Evolutionary conservation across 106 monocot species (phyloP), one percentile per base, ranked within the genome.

Genomic region (Phalaenopsis aphrodite): DNA sequence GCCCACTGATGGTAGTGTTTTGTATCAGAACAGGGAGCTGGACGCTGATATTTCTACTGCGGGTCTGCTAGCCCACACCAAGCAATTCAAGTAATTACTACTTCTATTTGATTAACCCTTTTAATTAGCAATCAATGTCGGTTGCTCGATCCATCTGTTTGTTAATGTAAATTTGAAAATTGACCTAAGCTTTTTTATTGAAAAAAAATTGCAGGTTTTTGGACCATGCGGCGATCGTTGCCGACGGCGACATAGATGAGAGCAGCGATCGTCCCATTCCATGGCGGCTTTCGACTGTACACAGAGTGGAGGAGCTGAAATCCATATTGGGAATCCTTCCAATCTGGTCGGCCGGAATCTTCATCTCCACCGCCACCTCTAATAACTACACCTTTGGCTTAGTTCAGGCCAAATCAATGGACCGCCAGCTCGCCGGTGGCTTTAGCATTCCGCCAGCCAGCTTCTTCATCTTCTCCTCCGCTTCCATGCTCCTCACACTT

Each of bases 291-390:
- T 85, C 88, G 39, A 93, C 90, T 1, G 90, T 87, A 87, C 37
- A 93, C 88, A 1, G 90, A 0, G 85, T 93, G 11, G 90, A 89
- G 82, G 93, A 93, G 72, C 81, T 93, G 38, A 90, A 93, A 42
- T 93, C 85, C 2, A 84, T 90, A 71, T 64, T 93, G 52, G 79
- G 90, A 3, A 87, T 93, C 85, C 58, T 88, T 56, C 93, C 93
- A 0, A 84, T 90, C 24, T 93, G 93, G 90, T 65, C 86, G 17
- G 85, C 75, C 30, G 90, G 87, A 19, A 84, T 90, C 80, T 55
- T 90, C 3, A 42, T 77, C n/a, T 67, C 80, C 16, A 84, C 85
- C 6, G 78, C 90, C 5, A 74, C 82, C 55, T 87, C 90, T 37
- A 90, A 90, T 82, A 93, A 90, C 80, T n/a, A 84, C 87, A 76